Evolutionary conservation across 2,329 filamentous ascomycete genomes (phyloP), one percentile per base, ranked within the genome.

Genomic region (Beauveria caledonica): DNA sequence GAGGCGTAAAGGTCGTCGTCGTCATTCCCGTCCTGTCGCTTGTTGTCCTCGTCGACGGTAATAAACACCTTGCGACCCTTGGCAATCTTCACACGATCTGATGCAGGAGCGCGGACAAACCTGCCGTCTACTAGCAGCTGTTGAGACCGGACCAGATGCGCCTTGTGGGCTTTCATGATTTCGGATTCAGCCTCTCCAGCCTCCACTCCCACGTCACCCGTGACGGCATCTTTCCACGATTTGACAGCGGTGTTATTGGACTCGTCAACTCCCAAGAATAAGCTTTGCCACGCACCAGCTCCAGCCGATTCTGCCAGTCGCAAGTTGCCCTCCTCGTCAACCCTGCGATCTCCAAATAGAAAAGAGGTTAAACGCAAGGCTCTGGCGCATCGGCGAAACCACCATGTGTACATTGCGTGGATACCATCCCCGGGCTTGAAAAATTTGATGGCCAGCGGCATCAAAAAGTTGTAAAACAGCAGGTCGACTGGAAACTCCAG

Each of bases 381-480:
- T 55, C 90, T 82, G 13, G 92, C 94, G 70, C 92, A 96, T 67
- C 84, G 86, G 66, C 88, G 87, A 76, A 99, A 96, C 91, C 94
- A 99, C 93, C 93, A 97, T 8, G 86, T 87, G 71, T 96, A 99
- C 79, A 97, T 87, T 59, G 82, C 78, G 66, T 96, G 89, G 3
- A 99, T 78, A 0, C 85, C 88, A 69, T 96, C 89, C 56, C 90
- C 91, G 2, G 93, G 92, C 70, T 89, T 90, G 73, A 96, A 87
- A 66, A 91, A 86, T 66, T 85, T 88, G 66, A 97, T 85, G 13
- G 92, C 86, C 53, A 96, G 76, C 0, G 94, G 94, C 79, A 97
- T 94, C 51, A 97, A 78, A 71, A 97, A 96, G 73, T 97, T 97
- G 80, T 97, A 99, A 71, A 97, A 94, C 17, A 99, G 78, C 2